These are phyloP conservation scores for Hydnomerulius pinastri DNA, from an alignment of 768 basidiomycete species.

Conservation along the genomic window DNA sequence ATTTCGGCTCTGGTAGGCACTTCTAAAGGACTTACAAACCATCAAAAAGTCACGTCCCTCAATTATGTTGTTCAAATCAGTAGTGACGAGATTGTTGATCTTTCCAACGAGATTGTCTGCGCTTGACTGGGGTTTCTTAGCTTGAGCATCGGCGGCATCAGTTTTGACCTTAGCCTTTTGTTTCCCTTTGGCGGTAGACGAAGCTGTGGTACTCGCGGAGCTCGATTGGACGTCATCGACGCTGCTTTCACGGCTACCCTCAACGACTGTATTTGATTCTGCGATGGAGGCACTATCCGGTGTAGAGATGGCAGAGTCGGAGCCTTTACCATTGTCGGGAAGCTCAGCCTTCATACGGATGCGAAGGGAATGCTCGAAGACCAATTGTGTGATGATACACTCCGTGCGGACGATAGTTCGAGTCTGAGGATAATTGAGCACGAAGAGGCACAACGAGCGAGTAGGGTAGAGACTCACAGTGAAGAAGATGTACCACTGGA, in stretches of 20 bases:
- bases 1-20: background rate
- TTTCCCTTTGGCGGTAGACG: constrained; percentile 5
- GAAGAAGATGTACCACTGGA: constrained; percentile 56
- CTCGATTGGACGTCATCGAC: background rate
- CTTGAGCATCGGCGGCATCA: background rate
- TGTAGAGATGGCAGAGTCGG: constrained; percentile 5
- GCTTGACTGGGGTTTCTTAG: constrained; percentile 14
- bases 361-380: constrained; percentile 61
- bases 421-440: constrained; percentile 26
- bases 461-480: constrained; percentile 15
- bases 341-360: constrained; percentile 41
- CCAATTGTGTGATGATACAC: constrained; percentile 50
- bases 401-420: constrained; percentile 50
- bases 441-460: background rate
- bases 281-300: constrained; percentile 11
- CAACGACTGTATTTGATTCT: constrained; percentile 14
- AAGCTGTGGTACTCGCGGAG: background rate
- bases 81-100: constrained; percentile 76
- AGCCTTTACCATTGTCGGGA: constrained; percentile 23
- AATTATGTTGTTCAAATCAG: constrained; percentile 25
- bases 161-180: background rate
- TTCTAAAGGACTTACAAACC: background rate
- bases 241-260: constrained; percentile 6
- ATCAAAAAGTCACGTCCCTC: constrained; percentile 21
- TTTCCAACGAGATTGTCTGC: constrained; percentile 63